A percentile compares a stretch with the other conserved stretches of the same genome.
Conservation (phyloP, 2,329 filamentous ascomycete genomes). For the Keithomyces neogunnii region DNA sequence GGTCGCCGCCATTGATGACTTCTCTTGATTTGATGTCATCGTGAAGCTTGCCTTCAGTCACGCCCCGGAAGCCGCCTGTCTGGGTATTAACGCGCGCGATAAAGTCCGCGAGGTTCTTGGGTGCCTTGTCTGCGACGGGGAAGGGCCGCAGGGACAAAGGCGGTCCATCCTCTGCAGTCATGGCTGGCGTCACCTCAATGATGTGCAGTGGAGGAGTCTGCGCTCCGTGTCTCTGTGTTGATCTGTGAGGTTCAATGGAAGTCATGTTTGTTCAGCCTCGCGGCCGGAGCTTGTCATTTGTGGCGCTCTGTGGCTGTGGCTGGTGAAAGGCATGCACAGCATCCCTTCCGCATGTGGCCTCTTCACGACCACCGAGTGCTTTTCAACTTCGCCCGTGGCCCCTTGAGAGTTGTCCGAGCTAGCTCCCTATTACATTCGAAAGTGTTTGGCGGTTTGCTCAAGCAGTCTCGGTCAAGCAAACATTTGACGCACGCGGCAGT, state of each 20-base stretch:
- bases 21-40: conserved; percentile 51
- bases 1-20: conserved; percentile 31
- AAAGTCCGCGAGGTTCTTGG: conserved; percentile 60
- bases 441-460: too few species aligned
- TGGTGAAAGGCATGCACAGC: too few species aligned
- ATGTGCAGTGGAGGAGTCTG: neutral
- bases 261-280: neutral
- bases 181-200: conserved; percentile 9
- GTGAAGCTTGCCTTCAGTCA: conserved; percentile 65
- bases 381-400: too few species aligned
- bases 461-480: too few species aligned
- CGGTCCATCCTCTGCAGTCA: conserved; percentile 23
- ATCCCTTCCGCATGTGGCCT: too few species aligned
- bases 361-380: too few species aligned
- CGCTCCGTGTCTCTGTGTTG: too few species aligned
- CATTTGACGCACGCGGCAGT: too few species aligned
- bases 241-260: neutral
- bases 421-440: too few species aligned
- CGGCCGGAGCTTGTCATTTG: too few species aligned
- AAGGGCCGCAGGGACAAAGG: conserved; percentile 29
- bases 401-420: too few species aligned
- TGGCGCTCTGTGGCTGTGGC: too few species aligned
- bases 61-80: conserved; percentile 65
- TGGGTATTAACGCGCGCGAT: conserved; percentile 77
- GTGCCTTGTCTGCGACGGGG: conserved; percentile 46